phyloP scores from a whole-genome alignment of 805 yeast genomes.

The Saccharomycopsis schoenii region DNA sequence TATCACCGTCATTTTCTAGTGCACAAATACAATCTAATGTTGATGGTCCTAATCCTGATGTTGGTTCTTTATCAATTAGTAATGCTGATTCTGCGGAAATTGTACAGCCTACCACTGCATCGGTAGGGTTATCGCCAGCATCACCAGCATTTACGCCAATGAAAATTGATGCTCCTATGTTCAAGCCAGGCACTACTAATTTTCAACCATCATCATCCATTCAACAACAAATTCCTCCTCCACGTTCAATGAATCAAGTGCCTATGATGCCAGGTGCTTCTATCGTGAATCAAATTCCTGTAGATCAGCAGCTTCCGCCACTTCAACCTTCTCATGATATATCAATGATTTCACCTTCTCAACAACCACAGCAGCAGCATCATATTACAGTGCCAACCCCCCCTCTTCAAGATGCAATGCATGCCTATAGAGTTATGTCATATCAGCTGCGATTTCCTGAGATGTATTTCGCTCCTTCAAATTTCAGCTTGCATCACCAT shows the following conservation, averaged over 20 bases:
- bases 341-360: background rate
- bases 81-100: background rate
- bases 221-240: background rate
- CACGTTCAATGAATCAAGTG: background rate
- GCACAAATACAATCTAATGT: background rate
- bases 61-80: background rate
- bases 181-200: background rate
- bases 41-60: background rate
- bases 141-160: background rate
- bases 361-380: constrained; percentile 10
- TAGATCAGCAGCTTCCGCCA: constrained; percentile 1
- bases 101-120: background rate
- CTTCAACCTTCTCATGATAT: background rate
- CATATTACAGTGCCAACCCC: background rate
- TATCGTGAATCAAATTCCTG: background rate
- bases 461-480: constrained; percentile 12
- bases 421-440: constrained; percentile 9
- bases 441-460: constrained; percentile 22
- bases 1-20: background rate
- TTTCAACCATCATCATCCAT: background rate
- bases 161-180: background rate
- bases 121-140: background rate
- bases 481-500: constrained; percentile 53
- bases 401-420: background rate
- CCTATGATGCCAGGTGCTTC: background rate